These are phyloP conservation scores for Pichia rugopelliculosa DNA, from an alignment of 805 yeast species.

Conservation along the genomic window DNA sequence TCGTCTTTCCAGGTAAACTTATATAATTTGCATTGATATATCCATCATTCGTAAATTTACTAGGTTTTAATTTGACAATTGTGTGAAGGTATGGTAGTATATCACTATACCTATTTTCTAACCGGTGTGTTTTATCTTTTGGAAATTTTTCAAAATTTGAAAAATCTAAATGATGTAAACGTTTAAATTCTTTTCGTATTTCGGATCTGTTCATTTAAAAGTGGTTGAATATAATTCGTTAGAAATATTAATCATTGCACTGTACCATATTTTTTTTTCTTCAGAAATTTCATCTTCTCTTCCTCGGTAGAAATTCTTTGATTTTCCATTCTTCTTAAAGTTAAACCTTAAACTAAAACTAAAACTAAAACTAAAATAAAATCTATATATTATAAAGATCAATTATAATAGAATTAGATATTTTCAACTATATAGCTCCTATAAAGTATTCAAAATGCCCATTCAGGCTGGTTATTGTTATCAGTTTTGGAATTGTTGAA, in stretches of 20 bases:
- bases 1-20: not conserved
- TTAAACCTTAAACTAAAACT: not conserved
- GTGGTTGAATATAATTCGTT: too few relatives aligned
- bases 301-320: too few relatives aligned
- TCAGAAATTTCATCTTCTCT: too few relatives aligned
- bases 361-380: not conserved
- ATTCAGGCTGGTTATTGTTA: slow-evolving; percentile 15
- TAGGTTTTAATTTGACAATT: not conserved
- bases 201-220: too few relatives aligned
- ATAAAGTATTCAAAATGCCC: slow-evolving; percentile 17
- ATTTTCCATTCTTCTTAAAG: too few relatives aligned
- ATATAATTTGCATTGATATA: slow-evolving; percentile 35
- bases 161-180: not conserved
- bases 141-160: not conserved
- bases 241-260: too few relatives aligned
- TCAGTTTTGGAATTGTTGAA: not conserved
- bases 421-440: not conserved
- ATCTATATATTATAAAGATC: too few relatives aligned
- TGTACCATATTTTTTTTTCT: too few relatives aligned
- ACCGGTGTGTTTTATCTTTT: not conserved
- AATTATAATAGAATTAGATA: too few relatives aligned
- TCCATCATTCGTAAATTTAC: slow-evolving; percentile 25
- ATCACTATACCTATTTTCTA: slow-evolving; percentile 49
- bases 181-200: not conserved
- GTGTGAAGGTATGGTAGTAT: slow-evolving; percentile 58